Conservation (phyloP, 1,284 basidiomycete genomes). For the Veloboletus limbatus region DNA sequence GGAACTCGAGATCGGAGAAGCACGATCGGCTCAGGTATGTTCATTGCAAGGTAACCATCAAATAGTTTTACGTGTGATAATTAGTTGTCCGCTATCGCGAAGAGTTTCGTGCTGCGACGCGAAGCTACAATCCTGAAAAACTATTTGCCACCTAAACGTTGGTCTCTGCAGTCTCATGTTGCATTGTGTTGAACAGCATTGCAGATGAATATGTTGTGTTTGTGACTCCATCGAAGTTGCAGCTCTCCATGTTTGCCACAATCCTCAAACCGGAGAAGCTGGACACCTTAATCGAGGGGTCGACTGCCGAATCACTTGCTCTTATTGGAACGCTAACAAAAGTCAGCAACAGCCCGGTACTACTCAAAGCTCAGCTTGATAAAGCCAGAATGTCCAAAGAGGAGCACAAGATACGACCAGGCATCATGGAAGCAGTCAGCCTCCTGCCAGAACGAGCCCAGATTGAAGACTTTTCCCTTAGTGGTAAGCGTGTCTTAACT, state of each 20-base stretch:
- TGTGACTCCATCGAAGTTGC: constrained; percentile 78
- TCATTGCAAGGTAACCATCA: not conserved
- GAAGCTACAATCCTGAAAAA: constrained; percentile 80
- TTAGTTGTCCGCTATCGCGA: constrained; percentile 75
- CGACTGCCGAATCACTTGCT: constrained; percentile 79
- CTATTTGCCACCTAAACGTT: constrained; percentile 90
- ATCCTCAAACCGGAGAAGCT: constrained; percentile 71
- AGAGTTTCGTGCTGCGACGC: constrained; percentile 87
- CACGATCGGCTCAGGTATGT: constrained; percentile 66
- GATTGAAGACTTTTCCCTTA: constrained; percentile 70
- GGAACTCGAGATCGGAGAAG: constrained; percentile 74
- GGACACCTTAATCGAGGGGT: constrained; percentile 61
- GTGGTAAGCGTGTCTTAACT: constrained; percentile 49
- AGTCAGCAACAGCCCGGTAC: constrained; percentile 90
- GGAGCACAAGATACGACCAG: constrained; percentile 44
- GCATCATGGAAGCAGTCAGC: constrained; percentile 60
- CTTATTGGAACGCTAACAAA: constrained; percentile 82
- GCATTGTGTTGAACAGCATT: constrained; percentile 5
- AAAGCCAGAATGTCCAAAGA: constrained; percentile 33
- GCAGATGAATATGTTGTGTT: constrained; percentile 94
- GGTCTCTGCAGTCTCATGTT: constrained; percentile 22
- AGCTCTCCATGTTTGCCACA: constrained; percentile 77
- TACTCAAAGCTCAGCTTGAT: constrained; percentile 60
- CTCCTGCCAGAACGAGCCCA: constrained; percentile 64
- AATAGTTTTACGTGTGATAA: not conserved